Percentiles rank a stretch among this genome's conserved stretches.
phyloP scores from a whole-genome alignment of 2,329 filamentous ascomycete genomes.

The Alternaria hordeiaustralica region DNA sequence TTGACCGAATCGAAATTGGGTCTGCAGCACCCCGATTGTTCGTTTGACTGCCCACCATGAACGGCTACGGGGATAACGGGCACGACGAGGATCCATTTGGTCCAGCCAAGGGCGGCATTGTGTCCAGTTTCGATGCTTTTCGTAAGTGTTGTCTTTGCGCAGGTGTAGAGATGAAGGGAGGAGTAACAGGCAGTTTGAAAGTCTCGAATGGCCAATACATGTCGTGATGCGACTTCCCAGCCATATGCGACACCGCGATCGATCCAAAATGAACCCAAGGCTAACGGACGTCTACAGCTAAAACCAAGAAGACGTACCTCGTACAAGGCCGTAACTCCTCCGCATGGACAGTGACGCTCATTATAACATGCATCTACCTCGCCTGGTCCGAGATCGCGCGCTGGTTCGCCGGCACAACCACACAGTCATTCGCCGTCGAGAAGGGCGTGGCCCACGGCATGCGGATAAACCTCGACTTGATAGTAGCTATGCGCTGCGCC shows the following conservation, averaged over 20 bases:
- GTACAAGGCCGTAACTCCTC: slow-evolving; percentile 84
- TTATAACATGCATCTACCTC: slow-evolving; percentile 75
- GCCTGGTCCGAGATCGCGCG: slow-evolving; percentile 77
- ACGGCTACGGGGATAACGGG: slow-evolving; percentile 72
- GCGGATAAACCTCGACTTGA: slow-evolving; percentile 95
- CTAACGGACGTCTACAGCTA: slow-evolving; percentile 65
- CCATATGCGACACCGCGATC: slow-evolving; percentile 2
- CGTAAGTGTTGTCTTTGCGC: slow-evolving; percentile 65
- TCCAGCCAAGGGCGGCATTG: slow-evolving; percentile 65
- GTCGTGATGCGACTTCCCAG: neutral
- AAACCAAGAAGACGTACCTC: slow-evolving; percentile 93
- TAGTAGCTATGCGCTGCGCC: slow-evolving; percentile 84
- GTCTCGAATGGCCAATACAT: neutral
- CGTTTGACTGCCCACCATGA: slow-evolving; percentile 62
- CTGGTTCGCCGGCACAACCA: slow-evolving; percentile 85
- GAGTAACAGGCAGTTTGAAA: neutral
- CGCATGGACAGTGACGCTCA: slow-evolving; percentile 89
- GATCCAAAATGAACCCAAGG: neutral
- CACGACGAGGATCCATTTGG: slow-evolving; percentile 83
- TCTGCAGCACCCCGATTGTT: slow-evolving; percentile 30
- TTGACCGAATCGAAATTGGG: slow-evolving; percentile 31
- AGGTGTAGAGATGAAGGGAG: neutral
- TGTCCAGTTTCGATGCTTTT: slow-evolving; percentile 93
- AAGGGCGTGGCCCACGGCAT: slow-evolving; percentile 85
- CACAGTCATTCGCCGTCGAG: slow-evolving; percentile 91